A percentile compares a stretch with the other conserved stretches of the same genome.
Evolutionary conservation across 1,284 basidiomycete species (phyloP).

Genomic region (Stereum hirsutum): DNA sequence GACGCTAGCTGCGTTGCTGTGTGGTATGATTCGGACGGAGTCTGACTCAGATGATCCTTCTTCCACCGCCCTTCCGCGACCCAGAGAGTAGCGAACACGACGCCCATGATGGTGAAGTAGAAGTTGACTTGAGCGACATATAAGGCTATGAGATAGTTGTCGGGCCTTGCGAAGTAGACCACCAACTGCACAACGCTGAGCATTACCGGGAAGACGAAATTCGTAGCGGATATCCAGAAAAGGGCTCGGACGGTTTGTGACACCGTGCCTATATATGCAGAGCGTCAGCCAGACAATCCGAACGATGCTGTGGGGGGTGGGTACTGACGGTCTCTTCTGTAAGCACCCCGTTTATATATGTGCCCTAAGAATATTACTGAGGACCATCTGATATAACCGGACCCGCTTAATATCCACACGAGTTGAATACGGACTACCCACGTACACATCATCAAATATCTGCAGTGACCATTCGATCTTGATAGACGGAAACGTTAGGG

Average conservation of each 20-base stretch:
- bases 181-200: slow-evolving; percentile 17
- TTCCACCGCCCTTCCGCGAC: slow-evolving; percentile 4
- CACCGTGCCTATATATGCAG: slow-evolving; percentile 3
- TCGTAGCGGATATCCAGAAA: slow-evolving; percentile 21
- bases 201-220: slow-evolving; percentile 21
- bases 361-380: slow-evolving; percentile 12
- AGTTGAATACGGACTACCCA: background rate
- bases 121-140: slow-evolving; percentile 12
- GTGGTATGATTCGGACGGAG: too few relatives aligned
- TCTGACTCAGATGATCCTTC: too few relatives aligned
- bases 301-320: background rate
- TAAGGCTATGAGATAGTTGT: slow-evolving; percentile 5
- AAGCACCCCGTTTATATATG: background rate
- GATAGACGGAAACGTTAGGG: slow-evolving; percentile 7
- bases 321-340: background rate
- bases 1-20: too few relatives aligned
- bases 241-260: slow-evolving; percentile 10
- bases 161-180: slow-evolving; percentile 6
- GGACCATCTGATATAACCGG: slow-evolving; percentile 8
- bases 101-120: slow-evolving; percentile 14
- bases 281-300: too few relatives aligned
- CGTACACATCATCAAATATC: slow-evolving; percentile 18
- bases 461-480: slow-evolving; percentile 22
- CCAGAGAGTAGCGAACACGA: slow-evolving; percentile 17
- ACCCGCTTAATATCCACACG: background rate